Evolutionary conservation across 441 rosid species (phyloP).

Genomic region (Raphanus hybrid): DNA sequence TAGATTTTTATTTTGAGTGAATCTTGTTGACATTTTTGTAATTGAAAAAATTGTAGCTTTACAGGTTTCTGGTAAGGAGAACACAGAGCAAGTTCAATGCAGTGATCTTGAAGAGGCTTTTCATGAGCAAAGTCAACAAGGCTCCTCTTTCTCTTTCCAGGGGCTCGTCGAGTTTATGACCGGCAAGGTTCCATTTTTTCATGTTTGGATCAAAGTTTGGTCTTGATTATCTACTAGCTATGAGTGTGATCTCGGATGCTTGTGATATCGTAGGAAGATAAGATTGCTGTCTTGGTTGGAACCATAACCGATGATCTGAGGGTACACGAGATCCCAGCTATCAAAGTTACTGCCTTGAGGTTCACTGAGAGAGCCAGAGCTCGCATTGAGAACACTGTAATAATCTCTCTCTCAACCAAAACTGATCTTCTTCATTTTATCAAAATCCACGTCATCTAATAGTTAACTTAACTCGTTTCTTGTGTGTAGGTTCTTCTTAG

Average conservation of each 20-base stretch:
- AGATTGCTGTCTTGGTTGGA: constrained; percentile 82
- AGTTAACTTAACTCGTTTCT: background rate
- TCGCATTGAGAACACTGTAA: constrained; percentile 87
- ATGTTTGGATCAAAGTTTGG: no score
- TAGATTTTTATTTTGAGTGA: no score
- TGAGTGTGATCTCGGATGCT: no score
- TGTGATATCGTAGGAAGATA: constrained; percentile 53
- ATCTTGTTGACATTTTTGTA: no score
- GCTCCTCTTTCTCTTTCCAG: constrained; percentile 89
- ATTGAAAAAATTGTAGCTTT: no score
- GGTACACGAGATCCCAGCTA: constrained; percentile 75
- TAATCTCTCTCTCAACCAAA: background rate
- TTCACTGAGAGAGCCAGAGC: constrained; percentile 87
- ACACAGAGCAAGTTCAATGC: no score
- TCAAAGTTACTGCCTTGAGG: constrained; percentile 81
- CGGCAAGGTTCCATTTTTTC: no score
- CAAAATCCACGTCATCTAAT: no score
- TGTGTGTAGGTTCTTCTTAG: constrained; percentile 76
- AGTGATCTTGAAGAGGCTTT: constrained; percentile 88
- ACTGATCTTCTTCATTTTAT: no score
- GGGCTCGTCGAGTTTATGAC: background rate
- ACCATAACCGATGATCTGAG: constrained; percentile 82
- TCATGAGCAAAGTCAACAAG: constrained; percentile 95
- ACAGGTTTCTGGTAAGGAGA: no score
- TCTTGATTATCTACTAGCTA: no score